Conservation (phyloP, 495 filamentous ascomycete species). For the Amphirosellinia nigrospora region DNA sequence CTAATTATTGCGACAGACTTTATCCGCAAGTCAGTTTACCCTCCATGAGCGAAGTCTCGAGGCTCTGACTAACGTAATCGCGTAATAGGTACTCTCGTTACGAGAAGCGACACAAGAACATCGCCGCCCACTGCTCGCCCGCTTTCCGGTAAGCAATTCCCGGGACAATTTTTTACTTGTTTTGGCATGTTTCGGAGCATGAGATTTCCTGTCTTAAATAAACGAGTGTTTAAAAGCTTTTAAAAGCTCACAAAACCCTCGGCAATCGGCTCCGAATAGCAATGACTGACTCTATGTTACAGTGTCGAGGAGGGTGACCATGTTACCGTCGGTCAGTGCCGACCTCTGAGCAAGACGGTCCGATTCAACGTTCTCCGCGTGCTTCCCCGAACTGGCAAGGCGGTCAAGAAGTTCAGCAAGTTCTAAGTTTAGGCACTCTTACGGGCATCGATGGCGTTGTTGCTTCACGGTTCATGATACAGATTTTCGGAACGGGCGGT, state of each 20-base stretch:
- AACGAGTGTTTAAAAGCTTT: too few species aligned
- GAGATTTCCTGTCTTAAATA: too few species aligned
- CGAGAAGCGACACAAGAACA: conserved; percentile 99
- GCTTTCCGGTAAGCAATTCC: too few species aligned
- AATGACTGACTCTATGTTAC: too few species aligned
- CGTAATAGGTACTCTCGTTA: conserved; percentile 82
- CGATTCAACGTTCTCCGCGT: conserved; percentile 98
- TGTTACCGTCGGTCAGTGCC: conserved; percentile 98
- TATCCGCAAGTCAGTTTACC: conserved; percentile 27
- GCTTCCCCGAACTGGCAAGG: conserved; percentile 93
- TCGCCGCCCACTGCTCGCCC: conserved; percentile 96
- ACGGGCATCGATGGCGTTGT: conserved; percentile 61
- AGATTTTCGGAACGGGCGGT: conserved; percentile 56
- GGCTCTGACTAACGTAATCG: conserved; percentile 2
- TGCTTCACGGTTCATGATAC: conserved; percentile 56
- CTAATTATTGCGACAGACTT: conserved; percentile 24
- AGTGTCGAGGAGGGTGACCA: conserved; percentile 99
- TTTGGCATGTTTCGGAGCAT: too few species aligned
- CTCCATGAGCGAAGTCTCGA: not conserved
- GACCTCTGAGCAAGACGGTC: conserved; percentile 98
- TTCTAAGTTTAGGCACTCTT: conserved; percentile 72
- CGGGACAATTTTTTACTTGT: too few species aligned
- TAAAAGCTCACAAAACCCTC: too few species aligned
- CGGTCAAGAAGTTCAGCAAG: conserved; percentile 96
- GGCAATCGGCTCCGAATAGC: too few species aligned